Evolutionary conservation across 2,329 filamentous ascomycete species (phyloP), one percentile per base, ranked within the genome.

Genomic region (Samsoniella hepiali): DNA sequence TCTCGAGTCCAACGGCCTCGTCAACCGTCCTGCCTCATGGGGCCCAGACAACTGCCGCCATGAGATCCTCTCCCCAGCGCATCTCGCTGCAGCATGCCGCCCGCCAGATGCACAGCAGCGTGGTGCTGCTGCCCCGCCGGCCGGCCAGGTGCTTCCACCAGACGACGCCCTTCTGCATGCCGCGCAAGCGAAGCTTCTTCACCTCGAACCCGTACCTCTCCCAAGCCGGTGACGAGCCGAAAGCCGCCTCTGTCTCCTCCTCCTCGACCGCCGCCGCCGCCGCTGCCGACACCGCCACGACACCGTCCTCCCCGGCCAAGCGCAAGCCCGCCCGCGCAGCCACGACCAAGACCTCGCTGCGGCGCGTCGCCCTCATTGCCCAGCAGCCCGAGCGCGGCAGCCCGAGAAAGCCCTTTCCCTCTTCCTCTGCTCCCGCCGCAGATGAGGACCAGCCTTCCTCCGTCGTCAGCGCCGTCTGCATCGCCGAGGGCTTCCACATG

Each of bases 351-450:
- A 90, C 88, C 66, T 95, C 91, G 2, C 80, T 97, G 38, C 87
- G 94, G 62, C 85, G 93, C 64, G 92, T 96, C 13, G 92, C 93
- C 38, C 90, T 92, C 22, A 92, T 95, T 70, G 93, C 93, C 22
- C 92, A 97, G 72, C 81, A 81, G 66, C 75, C 79, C n/a, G 77
- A 79, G 59, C 72, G 72, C 58, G 69, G 69, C 27, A 47, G 67
- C 27, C 7, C 47, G 4, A 15, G 17, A 32, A 42, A 3, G 10
- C 40, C 55, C 22, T 29, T 7, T 54, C 22, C 22, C 22, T 22
- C 72, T 5, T 55, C 69, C 11, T 59, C 67, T 9, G 68, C 66
- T 67, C 49, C 56, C 56, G 32, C 56, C 65, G 7, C 64, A 64
- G 38, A 57, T 62, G 71, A 70, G 13, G 73, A 74, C 60, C 77